Evolutionary conservation across 768 basidiomycete genomes (phyloP).

Genomic region (Lentinus tigrinus): DNA sequence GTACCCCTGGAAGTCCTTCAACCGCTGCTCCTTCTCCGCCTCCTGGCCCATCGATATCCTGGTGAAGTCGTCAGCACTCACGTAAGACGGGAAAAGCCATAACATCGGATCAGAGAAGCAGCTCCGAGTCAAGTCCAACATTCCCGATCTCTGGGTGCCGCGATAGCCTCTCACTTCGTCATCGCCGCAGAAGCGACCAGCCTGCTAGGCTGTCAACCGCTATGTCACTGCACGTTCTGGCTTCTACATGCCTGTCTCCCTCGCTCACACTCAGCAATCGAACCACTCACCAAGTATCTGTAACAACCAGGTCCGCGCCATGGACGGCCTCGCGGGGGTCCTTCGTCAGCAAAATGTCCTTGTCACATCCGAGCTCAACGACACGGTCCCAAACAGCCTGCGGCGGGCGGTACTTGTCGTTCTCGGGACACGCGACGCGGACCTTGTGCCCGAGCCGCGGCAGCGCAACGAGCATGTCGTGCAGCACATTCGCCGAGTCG

Average conservation of each 20-base stretch:
- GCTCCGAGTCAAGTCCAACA: too few species aligned
- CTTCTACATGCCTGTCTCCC: too few species aligned
- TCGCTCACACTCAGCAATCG: too few species aligned
- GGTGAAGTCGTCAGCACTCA: not conserved
- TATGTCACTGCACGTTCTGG: too few species aligned
- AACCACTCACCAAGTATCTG: conserved; percentile 94
- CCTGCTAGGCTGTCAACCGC: too few species aligned
- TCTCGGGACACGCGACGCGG: conserved; percentile 77
- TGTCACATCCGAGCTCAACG: conserved; percentile 69
- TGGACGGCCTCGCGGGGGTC: conserved; percentile 87
- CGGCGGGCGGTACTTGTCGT: conserved; percentile 63
- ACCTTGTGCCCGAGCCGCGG: conserved; percentile 88
- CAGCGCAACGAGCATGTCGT: conserved; percentile 96
- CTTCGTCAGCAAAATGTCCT: conserved; percentile 67
- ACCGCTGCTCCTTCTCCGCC: conserved; percentile 82
- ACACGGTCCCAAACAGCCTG: conserved; percentile 79
- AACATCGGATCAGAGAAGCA: too few species aligned
- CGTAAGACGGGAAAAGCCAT: too few species aligned
- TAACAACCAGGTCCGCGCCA: conserved; percentile 92
- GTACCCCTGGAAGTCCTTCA: conserved; percentile 87
- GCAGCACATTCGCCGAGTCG: conserved; percentile 91
- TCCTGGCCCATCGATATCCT: conserved; percentile 99
- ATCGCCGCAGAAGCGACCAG: too few species aligned
- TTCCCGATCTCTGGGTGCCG: too few species aligned
- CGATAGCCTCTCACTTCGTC: not conserved